These are phyloP conservation scores for Mycena chlorophos DNA, from an alignment of 768 basidiomycete species.

Conservation along the genomic window DNA sequence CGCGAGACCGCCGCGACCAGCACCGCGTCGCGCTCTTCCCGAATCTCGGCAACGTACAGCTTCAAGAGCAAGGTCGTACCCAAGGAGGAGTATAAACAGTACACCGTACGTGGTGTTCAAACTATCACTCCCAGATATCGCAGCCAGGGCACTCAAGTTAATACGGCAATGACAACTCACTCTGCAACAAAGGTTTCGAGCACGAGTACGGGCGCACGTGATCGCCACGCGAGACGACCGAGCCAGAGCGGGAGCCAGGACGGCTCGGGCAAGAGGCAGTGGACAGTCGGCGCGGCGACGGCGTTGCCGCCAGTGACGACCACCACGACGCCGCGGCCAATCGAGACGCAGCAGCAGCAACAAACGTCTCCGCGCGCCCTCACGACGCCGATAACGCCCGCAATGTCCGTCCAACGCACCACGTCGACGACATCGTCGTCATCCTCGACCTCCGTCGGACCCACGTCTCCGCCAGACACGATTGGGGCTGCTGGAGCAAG, in stretches of 20 bases:
- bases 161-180: too few relatives aligned
- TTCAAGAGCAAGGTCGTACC: slow-evolving; percentile 40
- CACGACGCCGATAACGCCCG: slow-evolving; percentile 19
- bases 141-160: slow-evolving; percentile 62
- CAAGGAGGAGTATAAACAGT: slow-evolving; percentile 63
- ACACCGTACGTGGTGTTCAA: slow-evolving; percentile 71
- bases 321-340: too few relatives aligned
- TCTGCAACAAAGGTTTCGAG: slow-evolving; percentile 25
- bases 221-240: slow-evolving; percentile 23
- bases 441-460: slow-evolving; percentile 56
- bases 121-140: slow-evolving; percentile 57
- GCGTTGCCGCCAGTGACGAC: slow-evolving; percentile 15
- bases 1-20: slow-evolving; percentile 39
- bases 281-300: slow-evolving; percentile 11
- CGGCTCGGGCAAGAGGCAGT: slow-evolving; percentile 12
- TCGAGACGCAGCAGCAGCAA: too few relatives aligned
- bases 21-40: slow-evolving; percentile 34
- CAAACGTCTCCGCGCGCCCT: too few relatives aligned
- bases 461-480: slow-evolving; percentile 50
- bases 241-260: slow-evolving; percentile 4
- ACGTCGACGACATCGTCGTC: slow-evolving; percentile 53
- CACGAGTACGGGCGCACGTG: slow-evolving; percentile 22
- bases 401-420: slow-evolving; percentile 43
- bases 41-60: slow-evolving; percentile 35
- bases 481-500: slow-evolving; percentile 33